Evolutionary conservation across 441 rosid genomes (phyloP), one percentile per base, ranked within the genome.

Genomic region (Jatropha multifida): DNA sequence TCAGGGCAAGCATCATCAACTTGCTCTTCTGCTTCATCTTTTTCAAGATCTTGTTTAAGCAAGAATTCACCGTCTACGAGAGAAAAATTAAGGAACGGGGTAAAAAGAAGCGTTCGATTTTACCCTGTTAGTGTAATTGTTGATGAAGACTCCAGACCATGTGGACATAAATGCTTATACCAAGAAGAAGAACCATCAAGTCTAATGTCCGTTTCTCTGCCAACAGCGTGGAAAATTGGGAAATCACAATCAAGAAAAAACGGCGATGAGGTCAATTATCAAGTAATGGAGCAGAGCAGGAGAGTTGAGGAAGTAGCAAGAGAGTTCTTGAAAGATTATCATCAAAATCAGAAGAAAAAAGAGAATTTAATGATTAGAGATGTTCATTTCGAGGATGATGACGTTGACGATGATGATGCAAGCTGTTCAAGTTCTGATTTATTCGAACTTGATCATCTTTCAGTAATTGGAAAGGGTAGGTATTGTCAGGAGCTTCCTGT

Each of bases 361-460:
- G 80, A 74, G 18, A 77, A 70, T 41, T 11, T 48, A 17, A 20
- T 46, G 54, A 77, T 56, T 56, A 76, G 81, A 73, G 74, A 65
- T 7, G 68, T 74, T 74, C 60, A 62, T 4, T 77, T 42, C 12
- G n/a, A 68, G 1, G 76, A 82, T 0, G 81, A 81, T 58, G 79
- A 75, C 3, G 79, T 77, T 0, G 84, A 81, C 0, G 92, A 87
- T n/a, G 96, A 90, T 70, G 92, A 80, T 18, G 89, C 85, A 38
- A 92, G 98, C 71, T 90, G 65, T 62, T 88, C 97, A 17, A 94
- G 98, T 81, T 94, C 98, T 0, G 98, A 94, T 82, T 82, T 92
- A 8, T 94, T 94, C 49, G 98, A 94, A 69, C 78, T 94, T 74
- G 98, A 94, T 86, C 84, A 89, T 85, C 89, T 82, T 8, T 46